These are phyloP conservation scores for Pythium myriotylum DNA, from an alignment of 352 stramenopile genomes.

Conservation along the genomic window DNA sequence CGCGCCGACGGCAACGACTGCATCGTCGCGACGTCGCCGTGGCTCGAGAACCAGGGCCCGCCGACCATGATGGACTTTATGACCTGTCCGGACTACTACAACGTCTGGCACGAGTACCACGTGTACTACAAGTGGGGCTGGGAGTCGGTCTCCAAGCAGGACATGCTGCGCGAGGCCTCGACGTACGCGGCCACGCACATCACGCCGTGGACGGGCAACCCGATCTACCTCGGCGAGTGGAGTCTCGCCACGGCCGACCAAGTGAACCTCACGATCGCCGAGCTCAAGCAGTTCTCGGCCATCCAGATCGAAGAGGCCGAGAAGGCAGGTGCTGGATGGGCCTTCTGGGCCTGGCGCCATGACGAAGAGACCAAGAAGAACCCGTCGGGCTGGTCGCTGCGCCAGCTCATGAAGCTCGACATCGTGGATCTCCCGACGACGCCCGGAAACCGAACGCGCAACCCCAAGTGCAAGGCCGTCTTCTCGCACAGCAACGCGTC, in stretches of 20 bases:
- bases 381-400: constrained; percentile 4
- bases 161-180: constrained; percentile 13
- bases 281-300: constrained; percentile 27
- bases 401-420: constrained; percentile 14
- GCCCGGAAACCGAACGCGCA: not conserved
- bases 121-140: constrained; percentile 55
- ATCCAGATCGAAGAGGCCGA: constrained; percentile 32
- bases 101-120: constrained; percentile 67
- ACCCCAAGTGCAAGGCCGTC: constrained; percentile 2
- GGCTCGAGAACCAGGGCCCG: constrained; percentile 41
- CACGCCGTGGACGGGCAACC: constrained; percentile 33
- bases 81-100: constrained; percentile 34
- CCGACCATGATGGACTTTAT: constrained; percentile 37
- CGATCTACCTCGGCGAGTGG: constrained; percentile 59
- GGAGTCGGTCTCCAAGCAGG: constrained; percentile 25
- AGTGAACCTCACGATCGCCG: constrained; percentile 23
- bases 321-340: constrained; percentile 9
- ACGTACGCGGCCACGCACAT: constrained; percentile 2
- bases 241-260: constrained; percentile 31
- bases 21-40: constrained; percentile 43
- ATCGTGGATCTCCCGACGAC: constrained; percentile 12
- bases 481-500: not conserved
- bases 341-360: constrained; percentile 23
- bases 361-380: constrained; percentile 3
- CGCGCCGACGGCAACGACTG: constrained; percentile 45